phyloP scores from a whole-genome alignment of 78 protist genomes.

The Planoprotostelium fungivorum region DNA sequence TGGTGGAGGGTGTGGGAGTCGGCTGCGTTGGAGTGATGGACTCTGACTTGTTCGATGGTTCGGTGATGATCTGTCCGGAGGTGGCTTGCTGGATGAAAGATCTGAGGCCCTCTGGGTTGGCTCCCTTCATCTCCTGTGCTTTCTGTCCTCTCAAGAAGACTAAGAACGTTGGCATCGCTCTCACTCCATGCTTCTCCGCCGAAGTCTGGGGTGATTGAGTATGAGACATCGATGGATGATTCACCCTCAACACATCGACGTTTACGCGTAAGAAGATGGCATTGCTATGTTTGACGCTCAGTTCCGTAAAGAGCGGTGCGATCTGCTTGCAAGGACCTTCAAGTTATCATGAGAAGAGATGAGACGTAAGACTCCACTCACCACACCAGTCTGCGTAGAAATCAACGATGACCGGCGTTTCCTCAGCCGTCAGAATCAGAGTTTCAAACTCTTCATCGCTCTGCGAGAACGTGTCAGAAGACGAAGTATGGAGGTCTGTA shows the following conservation, averaged over 20 bases:
- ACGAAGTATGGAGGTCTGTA: no score
- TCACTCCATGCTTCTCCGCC: background rate
- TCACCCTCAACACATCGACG: background rate
- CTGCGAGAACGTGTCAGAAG: no score
- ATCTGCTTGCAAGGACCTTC: background rate
- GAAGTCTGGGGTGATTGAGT: background rate
- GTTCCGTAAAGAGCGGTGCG: background rate
- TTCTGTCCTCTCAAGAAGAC: background rate
- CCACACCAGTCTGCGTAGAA: background rate
- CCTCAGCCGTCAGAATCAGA: background rate
- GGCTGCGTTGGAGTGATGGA: no score
- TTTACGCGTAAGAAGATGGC: background rate
- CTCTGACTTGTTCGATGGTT: no score
- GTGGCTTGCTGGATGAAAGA: background rate
- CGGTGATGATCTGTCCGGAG: no score
- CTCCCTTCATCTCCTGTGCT: background rate
- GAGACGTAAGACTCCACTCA: background rate
- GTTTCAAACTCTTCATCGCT: background rate
- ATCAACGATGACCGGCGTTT: background rate
- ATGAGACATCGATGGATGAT: no score
- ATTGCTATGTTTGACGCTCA: background rate
- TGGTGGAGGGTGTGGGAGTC: background rate
- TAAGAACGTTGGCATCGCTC: background rate
- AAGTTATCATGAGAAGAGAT: background rate
- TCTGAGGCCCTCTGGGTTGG: background rate